phyloP scores from a whole-genome alignment of 371 early-diverging fungal species.

The Chytridiales sp. region DNA sequence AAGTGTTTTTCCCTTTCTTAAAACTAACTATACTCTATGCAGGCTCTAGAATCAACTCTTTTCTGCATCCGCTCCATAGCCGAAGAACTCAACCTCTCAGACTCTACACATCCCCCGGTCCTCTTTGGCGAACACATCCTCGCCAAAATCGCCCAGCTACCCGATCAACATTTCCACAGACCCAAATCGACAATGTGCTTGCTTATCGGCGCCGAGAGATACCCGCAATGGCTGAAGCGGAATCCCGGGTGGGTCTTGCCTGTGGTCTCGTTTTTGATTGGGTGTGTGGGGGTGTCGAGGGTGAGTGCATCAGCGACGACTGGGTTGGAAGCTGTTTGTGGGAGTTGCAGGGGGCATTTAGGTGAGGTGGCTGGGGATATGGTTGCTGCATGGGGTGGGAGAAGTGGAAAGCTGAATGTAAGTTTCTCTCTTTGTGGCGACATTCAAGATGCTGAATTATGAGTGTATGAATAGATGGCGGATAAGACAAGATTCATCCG shows the following conservation, averaged over 20 bases:
- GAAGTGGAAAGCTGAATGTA: not conserved
- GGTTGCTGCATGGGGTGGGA: conserved; percentile 25
- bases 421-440: not conserved
- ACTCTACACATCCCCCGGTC: conserved; percentile 9
- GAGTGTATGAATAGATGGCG: not conserved
- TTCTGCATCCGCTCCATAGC: conserved; percentile 67
- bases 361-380: conserved; percentile 20
- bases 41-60: conserved; percentile 62
- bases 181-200: conserved; percentile 15
- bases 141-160: conserved; percentile 8
- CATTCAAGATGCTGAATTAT: not conserved
- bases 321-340: conserved; percentile 18
- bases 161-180: conserved; percentile 8
- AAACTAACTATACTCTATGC: conserved; percentile 7
- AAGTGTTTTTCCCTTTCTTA: not conserved
- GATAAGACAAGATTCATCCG: conserved; percentile 22
- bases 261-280: conserved; percentile 19
- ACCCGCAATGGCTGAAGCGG: conserved; percentile 23
- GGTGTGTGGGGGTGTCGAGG: conserved; percentile 6
- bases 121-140: conserved; percentile 26
- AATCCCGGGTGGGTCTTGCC: conserved; percentile 18
- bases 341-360: conserved; percentile 9
- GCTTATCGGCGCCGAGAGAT: conserved; percentile 11
- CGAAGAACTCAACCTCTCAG: conserved; percentile 61
- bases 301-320: conserved; percentile 16